Base-by-base conservation (phyloP, 345 rosid species). In the Eucalyptus guilfoylei region DNA sequence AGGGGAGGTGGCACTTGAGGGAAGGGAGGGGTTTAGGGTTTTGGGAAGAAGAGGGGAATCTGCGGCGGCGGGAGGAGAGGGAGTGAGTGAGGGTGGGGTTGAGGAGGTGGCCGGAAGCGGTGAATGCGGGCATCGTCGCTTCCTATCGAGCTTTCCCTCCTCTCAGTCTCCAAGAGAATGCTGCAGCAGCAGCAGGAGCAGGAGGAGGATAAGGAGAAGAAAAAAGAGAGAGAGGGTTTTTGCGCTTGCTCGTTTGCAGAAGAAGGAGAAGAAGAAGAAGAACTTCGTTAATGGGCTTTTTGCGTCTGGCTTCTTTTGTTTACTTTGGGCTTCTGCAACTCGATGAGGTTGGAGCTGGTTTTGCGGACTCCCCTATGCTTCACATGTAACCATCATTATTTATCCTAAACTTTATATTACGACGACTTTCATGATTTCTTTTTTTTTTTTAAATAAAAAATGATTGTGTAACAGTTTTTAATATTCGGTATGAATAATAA, bases 1-100 rank as follows among this genome's bases (percentile, higher is more conserved):
- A 90, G 87, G 86, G 88, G 14, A 58, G 64, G 60, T 55, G 90
- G 85, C 89, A 88, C 37, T 81, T 87, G 89, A 86, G 30, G 87
- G 91, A n/a, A 58, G 80, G 28, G 42, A 90, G 19, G 67, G 64
- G 48, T 10, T 89, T 81, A 14, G 93, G 90, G 88, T 86, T 69
- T 28, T 91, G 89, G 49, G 92, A 49, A 89, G 94, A 42, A 76
- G 95, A 86, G 28, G 88, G 88, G 80, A 88, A 60, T 40, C 60
- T 49, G 88, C 88, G 91, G 87, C 88, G 91, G 81, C 81, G 90
- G 88, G 93, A 90, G 93, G 81, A 76, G 49, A 87, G 87, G 12
- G 90, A 50, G 32, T 64, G 72, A 86, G 88, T 45, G 49, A 62
- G 86, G n/a, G 88, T 28, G 26, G 90, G 89, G 86, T 72, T 89